Conservation (phyloP, 202 grass and related monocot genomes). For the Bolboschoenoplectus hybrid region DNA sequence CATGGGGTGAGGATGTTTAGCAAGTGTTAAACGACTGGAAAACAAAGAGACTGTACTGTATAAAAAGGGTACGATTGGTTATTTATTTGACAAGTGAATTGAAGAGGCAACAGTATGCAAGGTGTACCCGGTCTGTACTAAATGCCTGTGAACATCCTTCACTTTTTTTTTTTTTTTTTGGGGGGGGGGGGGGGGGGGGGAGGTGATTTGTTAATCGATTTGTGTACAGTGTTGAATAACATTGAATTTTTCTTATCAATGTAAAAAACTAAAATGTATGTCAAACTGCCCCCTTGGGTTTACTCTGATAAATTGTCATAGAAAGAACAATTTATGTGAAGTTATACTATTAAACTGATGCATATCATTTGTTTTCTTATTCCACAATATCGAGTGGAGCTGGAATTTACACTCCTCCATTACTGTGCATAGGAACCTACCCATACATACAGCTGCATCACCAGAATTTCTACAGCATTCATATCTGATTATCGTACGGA, state of each 20-base stretch:
- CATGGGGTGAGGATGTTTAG: constrained; percentile 16
- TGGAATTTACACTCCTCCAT: background rate
- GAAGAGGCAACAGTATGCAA: constrained; percentile 8
- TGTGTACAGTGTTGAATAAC: background rate
- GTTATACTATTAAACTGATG: background rate
- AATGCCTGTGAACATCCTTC: background rate
- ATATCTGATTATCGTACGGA: constrained; percentile 72
- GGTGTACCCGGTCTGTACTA: background rate
- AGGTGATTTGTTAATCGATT: background rate
- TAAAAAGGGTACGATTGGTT: background rate
- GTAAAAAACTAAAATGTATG: background rate
- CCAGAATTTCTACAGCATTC: constrained; percentile 21
- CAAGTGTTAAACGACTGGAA: background rate
- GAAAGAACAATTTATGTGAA: background rate
- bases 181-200: too few relatives aligned
- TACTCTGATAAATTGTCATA: constrained; percentile 12
- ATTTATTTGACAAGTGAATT: background rate
- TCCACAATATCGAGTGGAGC: background rate
- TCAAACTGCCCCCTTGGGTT: background rate
- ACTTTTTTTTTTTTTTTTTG: background rate
- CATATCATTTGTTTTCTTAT: constrained; percentile 15
- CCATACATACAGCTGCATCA: background rate
- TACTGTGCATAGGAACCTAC: constrained; percentile 10
- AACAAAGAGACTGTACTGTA: too few relatives aligned
- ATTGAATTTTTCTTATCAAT: background rate